Base-by-base conservation (phyloP, 768 basidiomycete genomes). In the Trametes elegans region DNA sequence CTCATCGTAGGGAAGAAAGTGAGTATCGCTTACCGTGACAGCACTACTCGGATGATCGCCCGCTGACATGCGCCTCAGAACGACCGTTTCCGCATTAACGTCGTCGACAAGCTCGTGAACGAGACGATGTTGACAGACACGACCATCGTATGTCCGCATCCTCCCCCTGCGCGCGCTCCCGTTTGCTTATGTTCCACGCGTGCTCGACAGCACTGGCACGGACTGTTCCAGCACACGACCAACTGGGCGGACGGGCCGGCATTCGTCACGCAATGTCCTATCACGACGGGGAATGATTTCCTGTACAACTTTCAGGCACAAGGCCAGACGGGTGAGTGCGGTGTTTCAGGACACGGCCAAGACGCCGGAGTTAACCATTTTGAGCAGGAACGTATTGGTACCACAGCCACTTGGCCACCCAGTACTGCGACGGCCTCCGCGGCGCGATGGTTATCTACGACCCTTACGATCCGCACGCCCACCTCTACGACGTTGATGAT, bases 201-300 rank as follows among this genome's bases (percentile, higher is more conserved):
- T 73, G 16, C 26, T 27, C 29, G 19, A 18, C 32, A 67, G 66
- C 66, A 67, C 26, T 80, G 79, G 79, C 79, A 80, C 52, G 79
- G 79, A 7, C 29, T 80, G 7, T 76, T 74, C 54, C 79, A 80
- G 58, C 53, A 68, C 16, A 66, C 67, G 10, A 68, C 71, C 13
- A 75, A 74, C 4, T 68, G 73, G 29, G 77, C 75, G 43, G 80
- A 82, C 43, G 80, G 80, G 7, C 38, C 70, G 11, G 63, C 73
- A 2, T 79, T 78, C 53, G 78, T 79, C 29, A 79, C 74, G 59
- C 70, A 71, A 49, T 71, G 70, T 40, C 70, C 70, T 2, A 68
- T 71, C 31, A 52, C 57, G 18, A 49, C 79, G 0, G 73, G 70
- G 3, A 31, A 72, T 29, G 73, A 74, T 0, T 75, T 71, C 65